phyloP scores from a whole-genome alignment of 2,329 filamentous ascomycete species.

The Zasmidium angulare region DNA sequence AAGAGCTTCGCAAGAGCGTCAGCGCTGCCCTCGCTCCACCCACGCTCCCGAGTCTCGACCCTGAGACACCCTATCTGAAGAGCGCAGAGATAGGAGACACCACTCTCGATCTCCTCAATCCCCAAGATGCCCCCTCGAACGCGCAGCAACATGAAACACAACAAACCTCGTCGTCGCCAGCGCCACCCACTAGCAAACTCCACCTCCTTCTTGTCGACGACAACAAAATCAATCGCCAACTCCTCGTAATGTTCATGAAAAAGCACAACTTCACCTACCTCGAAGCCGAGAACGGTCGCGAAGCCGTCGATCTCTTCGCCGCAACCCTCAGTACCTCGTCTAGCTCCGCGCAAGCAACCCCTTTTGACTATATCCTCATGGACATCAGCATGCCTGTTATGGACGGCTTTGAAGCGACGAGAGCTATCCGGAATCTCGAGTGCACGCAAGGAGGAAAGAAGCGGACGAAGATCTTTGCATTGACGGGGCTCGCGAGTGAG shows the following conservation, averaged over 20 bases:
- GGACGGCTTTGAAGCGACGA: constrained; percentile 34
- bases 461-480: constrained; percentile 25
- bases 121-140: no score
- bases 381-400: constrained; percentile 41
- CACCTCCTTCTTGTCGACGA: constrained; percentile 34
- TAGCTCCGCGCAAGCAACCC: neutral
- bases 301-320: constrained; percentile 40
- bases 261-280: constrained; percentile 39
- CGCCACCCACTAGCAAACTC: neutral
- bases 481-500: constrained; percentile 32
- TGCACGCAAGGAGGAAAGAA: constrained; percentile 13
- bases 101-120: no score
- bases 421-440: constrained; percentile 32
- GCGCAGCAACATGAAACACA: no score
- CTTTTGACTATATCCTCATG: constrained; percentile 47
- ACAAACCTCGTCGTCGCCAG: neutral
- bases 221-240: constrained; percentile 35
- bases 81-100: no score
- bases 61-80: constrained; percentile 2
- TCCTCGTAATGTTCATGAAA: constrained; percentile 28
- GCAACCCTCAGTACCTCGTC: neutral
- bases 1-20: constrained; percentile 14
- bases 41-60: constrained; percentile 14
- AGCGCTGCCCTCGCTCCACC: constrained; percentile 20
- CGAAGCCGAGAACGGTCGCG: constrained; percentile 47